phyloP scores from a whole-genome alignment of 208 protist species.

The Trypanosoma cruzi region DNA sequence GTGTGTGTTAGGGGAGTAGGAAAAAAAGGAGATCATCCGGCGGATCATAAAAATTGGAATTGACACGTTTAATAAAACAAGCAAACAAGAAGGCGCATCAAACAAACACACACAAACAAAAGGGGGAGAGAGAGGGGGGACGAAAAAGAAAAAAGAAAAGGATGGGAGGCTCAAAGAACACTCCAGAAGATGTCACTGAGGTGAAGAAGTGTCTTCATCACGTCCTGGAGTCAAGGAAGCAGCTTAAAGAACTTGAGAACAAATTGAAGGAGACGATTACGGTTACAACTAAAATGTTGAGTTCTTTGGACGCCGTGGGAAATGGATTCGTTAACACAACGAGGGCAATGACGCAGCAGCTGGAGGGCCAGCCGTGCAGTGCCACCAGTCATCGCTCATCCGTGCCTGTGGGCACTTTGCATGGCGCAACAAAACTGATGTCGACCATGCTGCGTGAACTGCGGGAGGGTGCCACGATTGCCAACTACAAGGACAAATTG shows the following conservation, averaged over 20 bases:
- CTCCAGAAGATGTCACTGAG: constrained; percentile 39
- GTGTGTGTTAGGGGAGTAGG: too few species aligned
- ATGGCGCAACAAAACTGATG: constrained; percentile 39
- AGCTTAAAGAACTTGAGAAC: constrained; percentile 40
- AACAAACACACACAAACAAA: background rate
- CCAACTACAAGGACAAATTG: constrained; percentile 34
- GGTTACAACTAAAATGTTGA: constrained; percentile 38
- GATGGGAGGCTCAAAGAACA: constrained; percentile 1
- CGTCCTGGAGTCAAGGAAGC: constrained; percentile 36
- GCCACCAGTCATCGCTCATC: background rate
- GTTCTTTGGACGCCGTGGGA: constrained; percentile 34
- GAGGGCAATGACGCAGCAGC: constrained; percentile 1
- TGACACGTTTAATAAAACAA: background rate
- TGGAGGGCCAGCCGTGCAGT: background rate
- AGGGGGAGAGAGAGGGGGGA: background rate
- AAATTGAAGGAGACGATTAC: constrained; percentile 32
- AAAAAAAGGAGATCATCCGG: too few species aligned
- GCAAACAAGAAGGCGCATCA: background rate
- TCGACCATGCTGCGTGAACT: constrained; percentile 37
- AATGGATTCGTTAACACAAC: constrained; percentile 52
- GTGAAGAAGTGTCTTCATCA: constrained; percentile 52
- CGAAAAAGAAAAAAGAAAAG: background rate
- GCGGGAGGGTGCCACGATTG: constrained; percentile 34
- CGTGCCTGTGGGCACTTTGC: constrained; percentile 18
- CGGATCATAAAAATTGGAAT: too few species aligned